These are phyloP conservation scores for Ceratocystis cubensis DNA, from an alignment of 2,329 filamentous ascomycete species.

Conservation along the genomic window DNA sequence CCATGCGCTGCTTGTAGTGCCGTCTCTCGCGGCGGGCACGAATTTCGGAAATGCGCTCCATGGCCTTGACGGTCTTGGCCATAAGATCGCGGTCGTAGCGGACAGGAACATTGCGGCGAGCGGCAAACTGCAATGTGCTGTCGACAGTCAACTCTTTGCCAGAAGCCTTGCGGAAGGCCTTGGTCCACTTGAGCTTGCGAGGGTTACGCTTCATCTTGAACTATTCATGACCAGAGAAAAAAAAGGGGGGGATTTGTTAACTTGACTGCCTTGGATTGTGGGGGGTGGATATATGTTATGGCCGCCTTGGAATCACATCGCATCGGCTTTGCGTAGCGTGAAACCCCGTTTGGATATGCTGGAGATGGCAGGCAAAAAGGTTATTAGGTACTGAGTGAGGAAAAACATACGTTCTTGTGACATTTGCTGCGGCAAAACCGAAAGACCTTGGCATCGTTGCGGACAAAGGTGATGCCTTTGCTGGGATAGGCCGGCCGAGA, in stretches of 20 bases:
- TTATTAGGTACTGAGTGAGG: background rate
- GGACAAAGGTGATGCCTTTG: constrained; percentile 43
- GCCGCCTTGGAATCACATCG: background rate
- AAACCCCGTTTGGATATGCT: background rate
- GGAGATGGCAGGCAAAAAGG: background rate
- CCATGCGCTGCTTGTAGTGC: constrained; percentile 91
- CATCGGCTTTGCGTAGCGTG: background rate
- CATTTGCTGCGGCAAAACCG: constrained; percentile 50
- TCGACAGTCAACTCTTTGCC: constrained; percentile 89
- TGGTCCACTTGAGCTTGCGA: constrained; percentile 93
- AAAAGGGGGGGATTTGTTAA: background rate
- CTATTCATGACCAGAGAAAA: constrained; percentile 27
- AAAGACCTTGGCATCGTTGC: constrained; percentile 39
- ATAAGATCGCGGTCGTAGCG: constrained; percentile 93
- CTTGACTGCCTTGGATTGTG: background rate
- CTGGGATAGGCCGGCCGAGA: constrained; percentile 40
- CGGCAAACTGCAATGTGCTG: constrained; percentile 81
- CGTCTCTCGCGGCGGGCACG: constrained; percentile 68
- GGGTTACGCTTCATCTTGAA: constrained; percentile 99
- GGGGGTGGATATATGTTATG: background rate
- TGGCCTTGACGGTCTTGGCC: constrained; percentile 75
- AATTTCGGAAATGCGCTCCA: constrained; percentile 83
- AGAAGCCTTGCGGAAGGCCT: constrained; percentile 68
- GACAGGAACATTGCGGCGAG: constrained; percentile 83
- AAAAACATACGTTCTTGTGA: constrained; percentile 41